A percentile compares a stretch with the other conserved stretches of the same genome.
Conservation (phyloP, 169 alveolate species). For the Theileria parva region DNA sequence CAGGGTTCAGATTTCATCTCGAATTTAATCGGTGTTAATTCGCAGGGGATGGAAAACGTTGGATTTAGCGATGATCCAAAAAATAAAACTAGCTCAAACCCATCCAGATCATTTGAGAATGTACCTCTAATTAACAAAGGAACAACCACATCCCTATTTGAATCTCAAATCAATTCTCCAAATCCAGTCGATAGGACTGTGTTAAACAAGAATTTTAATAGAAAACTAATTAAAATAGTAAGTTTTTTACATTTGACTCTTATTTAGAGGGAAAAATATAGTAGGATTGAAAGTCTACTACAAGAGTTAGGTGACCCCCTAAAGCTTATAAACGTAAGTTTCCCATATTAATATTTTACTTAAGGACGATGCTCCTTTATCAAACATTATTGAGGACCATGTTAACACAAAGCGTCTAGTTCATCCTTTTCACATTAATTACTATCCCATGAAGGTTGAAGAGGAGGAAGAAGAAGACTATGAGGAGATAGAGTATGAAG, state of each 20-base stretch:
- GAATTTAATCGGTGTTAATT: neutral
- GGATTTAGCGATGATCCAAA: constrained; percentile 10
- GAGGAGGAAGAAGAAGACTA: constrained; percentile 4
- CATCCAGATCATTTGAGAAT: neutral
- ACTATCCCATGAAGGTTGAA: constrained; percentile 9
- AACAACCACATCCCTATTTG: neutral
- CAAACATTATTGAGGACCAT: constrained; percentile 7
- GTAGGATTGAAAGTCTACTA: neutral
- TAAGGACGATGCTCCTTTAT: constrained; percentile 1
- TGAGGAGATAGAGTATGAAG: neutral
- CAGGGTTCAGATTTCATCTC: neutral
- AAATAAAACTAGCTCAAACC: neutral
- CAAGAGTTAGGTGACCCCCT: constrained; percentile 3
- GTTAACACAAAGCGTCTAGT: constrained; percentile 6
- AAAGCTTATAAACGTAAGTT: neutral
- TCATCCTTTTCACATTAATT: constrained; percentile 5
- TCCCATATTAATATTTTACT: neutral
- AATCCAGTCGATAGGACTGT: neutral
- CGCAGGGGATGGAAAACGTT: constrained; percentile 9
- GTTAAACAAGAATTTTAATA: neutral
- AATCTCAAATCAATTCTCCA: neutral
- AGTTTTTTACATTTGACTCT: neutral
- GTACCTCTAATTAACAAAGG: neutral
- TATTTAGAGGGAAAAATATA: neutral
- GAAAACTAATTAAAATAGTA: neutral